Percentiles rank a stretch among this genome's conserved stretches.
Conservation (phyloP, 768 basidiomycete genomes). For the Russula dissimulans region DNA sequence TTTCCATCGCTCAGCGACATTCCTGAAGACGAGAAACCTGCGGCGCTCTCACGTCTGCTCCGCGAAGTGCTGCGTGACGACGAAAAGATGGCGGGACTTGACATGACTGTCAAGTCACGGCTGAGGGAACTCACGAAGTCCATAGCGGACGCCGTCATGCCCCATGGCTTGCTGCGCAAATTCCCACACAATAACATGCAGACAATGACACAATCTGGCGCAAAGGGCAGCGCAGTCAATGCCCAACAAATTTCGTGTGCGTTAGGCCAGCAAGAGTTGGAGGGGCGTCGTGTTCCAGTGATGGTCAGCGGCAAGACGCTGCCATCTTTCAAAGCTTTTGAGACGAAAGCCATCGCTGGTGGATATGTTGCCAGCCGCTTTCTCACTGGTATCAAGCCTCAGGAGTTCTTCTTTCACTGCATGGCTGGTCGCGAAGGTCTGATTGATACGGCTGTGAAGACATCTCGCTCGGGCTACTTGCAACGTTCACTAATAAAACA, state of each 20-base stretch:
- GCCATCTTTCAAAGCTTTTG: constrained; percentile 93
- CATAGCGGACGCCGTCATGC: constrained; percentile 82
- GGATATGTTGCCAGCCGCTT: constrained; percentile 98
- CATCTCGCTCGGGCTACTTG: constrained; percentile 94
- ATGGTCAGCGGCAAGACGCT: constrained; percentile 99
- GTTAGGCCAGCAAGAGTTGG: constrained; percentile 94
- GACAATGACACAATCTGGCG: constrained; percentile 95
- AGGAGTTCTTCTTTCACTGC: constrained; percentile 99
- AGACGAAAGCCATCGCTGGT: constrained; percentile 96
- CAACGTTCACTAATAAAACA: constrained; percentile 99
- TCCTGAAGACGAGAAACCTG: constrained; percentile 44
- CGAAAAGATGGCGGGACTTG: constrained; percentile 93
- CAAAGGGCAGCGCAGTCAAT: constrained; percentile 96
- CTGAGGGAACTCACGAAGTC: constrained; percentile 81
- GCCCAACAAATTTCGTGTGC: constrained; percentile 97
- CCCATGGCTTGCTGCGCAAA: constrained; percentile 76
- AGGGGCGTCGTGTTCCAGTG: constrained; percentile 96
- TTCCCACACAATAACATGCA: constrained; percentile 99
- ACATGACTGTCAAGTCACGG: constrained; percentile 83
- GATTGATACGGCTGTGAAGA: constrained; percentile 99
- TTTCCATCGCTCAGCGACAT: constrained; percentile 63
- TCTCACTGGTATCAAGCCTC: constrained; percentile 94
- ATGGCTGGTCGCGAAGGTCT: constrained; percentile 99
- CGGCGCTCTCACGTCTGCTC: constrained; percentile 55
- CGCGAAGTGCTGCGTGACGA: constrained; percentile 94